Base-by-base conservation (phyloP, 306 rosid species). In the Vigna unguiculata region DNA sequence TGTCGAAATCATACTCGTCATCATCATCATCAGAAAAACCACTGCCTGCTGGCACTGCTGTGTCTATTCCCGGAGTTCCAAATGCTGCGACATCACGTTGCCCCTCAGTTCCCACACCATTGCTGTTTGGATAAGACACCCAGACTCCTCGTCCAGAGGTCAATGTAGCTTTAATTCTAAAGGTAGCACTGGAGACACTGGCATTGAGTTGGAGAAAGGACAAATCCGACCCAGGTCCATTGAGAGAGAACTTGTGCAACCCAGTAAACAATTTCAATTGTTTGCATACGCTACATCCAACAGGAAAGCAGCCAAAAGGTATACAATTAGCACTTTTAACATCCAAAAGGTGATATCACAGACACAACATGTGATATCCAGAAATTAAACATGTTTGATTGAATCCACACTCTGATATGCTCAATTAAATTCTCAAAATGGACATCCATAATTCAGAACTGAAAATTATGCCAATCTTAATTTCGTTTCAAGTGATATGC, bases 1-100 rank as follows among this genome's bases (percentile, higher is more conserved):
- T 65, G 82, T 90, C 98, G 53, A 85, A 80, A 72, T 93, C 90
- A 82, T 78, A 90, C 36, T 87, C 91, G 21, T 86, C 87, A 1
- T 85, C 66, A 7, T 82, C 89, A 45, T 73, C 77, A 45, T 73
- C 79, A 8, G 91, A 67, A 85, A 92, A 90, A 48, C 77, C 86
- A 77, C 61, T 38, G 45, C 69, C 78, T 32, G 78, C 71, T 48
- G 72, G 80, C 52, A 38, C 52, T 8, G 84, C 79, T 4, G 88
- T 71, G 78, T 82, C 86, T 9, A 82, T 87, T 62, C 84, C 78
- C 49, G 65, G 80, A 47, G 85, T 71, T 78, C 85, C 88, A 67
- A 86, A 81, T 40, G 85, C 71, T 2, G 78, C 69, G 20, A 64
- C 83, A 75, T 82, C 73, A 36, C 78, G 87, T 38, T 81, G 89